Base-by-base conservation (phyloP, 768 basidiomycete genomes). In the Suillus plorans region DNA sequence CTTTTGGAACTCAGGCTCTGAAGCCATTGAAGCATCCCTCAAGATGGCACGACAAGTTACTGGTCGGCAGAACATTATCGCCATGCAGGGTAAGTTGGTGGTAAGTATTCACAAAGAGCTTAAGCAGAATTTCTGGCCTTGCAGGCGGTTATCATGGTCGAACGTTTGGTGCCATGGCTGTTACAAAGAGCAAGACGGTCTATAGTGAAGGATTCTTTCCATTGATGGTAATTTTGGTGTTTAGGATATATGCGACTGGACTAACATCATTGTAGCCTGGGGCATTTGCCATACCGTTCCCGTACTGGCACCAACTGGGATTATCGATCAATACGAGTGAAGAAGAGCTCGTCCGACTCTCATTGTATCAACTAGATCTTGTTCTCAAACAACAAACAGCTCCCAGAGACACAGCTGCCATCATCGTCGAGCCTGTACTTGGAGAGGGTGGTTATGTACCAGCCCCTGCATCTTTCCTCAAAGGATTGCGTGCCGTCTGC, bases 381-480 rank as follows among this genome's bases (percentile, higher is more conserved):
- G 73, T 97, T 14, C 78, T 90, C 65, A 78, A 80, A 59, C 96
- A 98, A 75, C 93, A 95, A 75, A 89, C 89, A 8, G 82, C 89
- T 2, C 92, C 95, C 0, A 76, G 78, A 5, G 96, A 98, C 74
- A 96, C 95, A 0, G 94, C 96, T 2, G 95, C 95, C n/a, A 89
- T 98, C 71, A 78, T 99, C 67, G 78, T 99, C 49, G 97, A 99
- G 81, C 92, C 97, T 49, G 90, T 98, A 1, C 82, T 98, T 37
- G 96, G 95, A 31, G 97, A 98, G 77, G 97, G 97, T 42, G 97
- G 97, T 1, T 98, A 99, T 76, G 92, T 97, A 18, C 89, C 93
- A 36, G 93, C 95, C 0, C 93, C 95, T 0, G 72, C 86, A 1
- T 85, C 86, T 25, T 99, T 92, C 80, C 76, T 99, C 65, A 82